Evolutionary conservation across 352 stramenopile species (phyloP), one percentile per base, ranked within the genome.

Genomic region (Thalassiosira hispida): DNA sequence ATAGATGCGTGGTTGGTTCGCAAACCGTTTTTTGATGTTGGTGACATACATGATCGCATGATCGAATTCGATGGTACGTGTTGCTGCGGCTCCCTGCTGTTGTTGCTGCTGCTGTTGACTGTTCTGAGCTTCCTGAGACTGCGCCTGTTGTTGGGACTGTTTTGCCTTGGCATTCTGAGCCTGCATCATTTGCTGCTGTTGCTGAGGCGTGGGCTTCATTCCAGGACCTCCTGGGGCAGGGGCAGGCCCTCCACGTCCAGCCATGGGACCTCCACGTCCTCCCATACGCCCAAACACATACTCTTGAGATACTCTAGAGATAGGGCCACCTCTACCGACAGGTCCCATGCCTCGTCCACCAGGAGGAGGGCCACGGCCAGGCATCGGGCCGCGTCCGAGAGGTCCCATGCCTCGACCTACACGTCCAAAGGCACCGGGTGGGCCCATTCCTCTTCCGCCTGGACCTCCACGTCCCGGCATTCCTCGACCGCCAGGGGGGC

Each of bases 11-110:
- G 96, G 96, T 74, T 99, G 95, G 80, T 98, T 95, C 0, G 95
- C 94, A 84, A 99, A 99, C 33, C 97, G 95, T 79, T 98, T 97
- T 85, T 99, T 99, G 88, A 99, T 99, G 20, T 95, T 98, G 14
- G 95, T 97, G 3, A 99, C 97, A 78, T 99, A 99, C 63, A 97
- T 96, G 81, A 99, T 99, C 31, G 98, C 98, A 87, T 99, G 97
- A 81, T 99, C 97, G 82, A 99, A 99, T 84, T 99, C 97, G 3
- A 98, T 95, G 5, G 80, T 77, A 38, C 62, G 23, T 56, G 56
- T 62, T 8, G 35, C 44, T 73, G 47, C 61, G n/a, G 49, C 7
- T 27, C n/a, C 31, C 20, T 62, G 35, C 11, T 33, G 31, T 27
- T 46, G 40, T 47, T 46, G 35, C 11, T 33, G 31, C 18, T 46